A percentile compares a stretch with the other conserved stretches of the same genome.
phyloP scores from a whole-genome alignment of 257 asterid species.

The Salvia splendens region DNA sequence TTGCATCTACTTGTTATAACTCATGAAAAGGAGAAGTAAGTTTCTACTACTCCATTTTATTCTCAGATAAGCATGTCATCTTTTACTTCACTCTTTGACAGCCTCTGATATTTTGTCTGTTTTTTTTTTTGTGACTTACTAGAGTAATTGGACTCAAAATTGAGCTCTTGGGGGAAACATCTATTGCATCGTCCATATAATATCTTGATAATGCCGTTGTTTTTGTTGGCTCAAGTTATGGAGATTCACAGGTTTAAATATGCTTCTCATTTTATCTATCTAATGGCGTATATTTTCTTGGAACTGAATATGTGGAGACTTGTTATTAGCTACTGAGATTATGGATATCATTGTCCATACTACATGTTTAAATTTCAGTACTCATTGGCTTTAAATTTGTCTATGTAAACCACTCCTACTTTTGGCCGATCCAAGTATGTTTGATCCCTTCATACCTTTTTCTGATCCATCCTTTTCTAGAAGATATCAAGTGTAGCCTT shows the following conservation, averaged over 20 bases:
- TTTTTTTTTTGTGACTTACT: slow-evolving; percentile 27
- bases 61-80: slow-evolving; percentile 5
- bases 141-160: slow-evolving; percentile 91
- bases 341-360: background rate
- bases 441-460: background rate
- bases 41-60: slow-evolving; percentile 27
- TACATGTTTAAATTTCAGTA: background rate
- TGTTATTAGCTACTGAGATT: slow-evolving; percentile 1
- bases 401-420: background rate
- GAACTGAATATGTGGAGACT: slow-evolving; percentile 1
- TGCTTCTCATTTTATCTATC: slow-evolving; percentile 12
- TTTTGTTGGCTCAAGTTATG: slow-evolving; percentile 85
- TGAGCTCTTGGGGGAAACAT: slow-evolving; percentile 88
- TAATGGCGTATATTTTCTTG: background rate
- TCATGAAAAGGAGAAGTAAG: slow-evolving; percentile 88
- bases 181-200: slow-evolving; percentile 84
- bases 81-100: slow-evolving; percentile 19
- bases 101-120: slow-evolving; percentile 8
- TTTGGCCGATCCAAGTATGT: background rate
- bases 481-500: too few relatives aligned
- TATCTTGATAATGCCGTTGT: slow-evolving; percentile 91
- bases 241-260: slow-evolving; percentile 80
- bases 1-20: slow-evolving; percentile 84
- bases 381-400: slow-evolving; percentile 3
- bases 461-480: too few relatives aligned